Evolutionary conservation across 495 filamentous ascomycete species (phyloP), one percentile per base, ranked within the genome.

Genomic region (Penicillium silybi): DNA sequence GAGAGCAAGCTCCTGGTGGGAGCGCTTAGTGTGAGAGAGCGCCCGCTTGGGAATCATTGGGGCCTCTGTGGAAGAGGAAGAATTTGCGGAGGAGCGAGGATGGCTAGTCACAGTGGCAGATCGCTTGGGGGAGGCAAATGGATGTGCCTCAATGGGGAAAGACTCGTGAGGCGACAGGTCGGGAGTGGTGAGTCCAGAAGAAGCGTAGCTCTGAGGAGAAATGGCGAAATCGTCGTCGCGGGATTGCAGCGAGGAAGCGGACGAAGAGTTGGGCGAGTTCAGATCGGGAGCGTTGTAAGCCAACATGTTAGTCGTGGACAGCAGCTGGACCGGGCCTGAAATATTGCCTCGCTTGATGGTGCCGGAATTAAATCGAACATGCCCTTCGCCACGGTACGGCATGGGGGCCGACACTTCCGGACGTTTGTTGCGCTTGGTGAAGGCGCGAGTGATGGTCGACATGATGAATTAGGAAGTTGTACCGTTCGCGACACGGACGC

Each of bases 221-320:
- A 77, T 70, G 17, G 81, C 77, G 46, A 71, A 67, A 49, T 89
- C 86, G 4, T 87, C 85, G 54, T 84, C 79, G 32, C 70, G 72
- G 20, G 82, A 84, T 27, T 66, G 68, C 46, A 79, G 64, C 6
- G 76, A 81, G 20, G 79, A 75, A 8, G 79, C 73, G 0, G 86
- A 84, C 1, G 81, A 77, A 0, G 79, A 71, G 23, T 75, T 68
- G 52, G 75, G 75, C 48, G 77, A 80, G 57, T 73, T 79, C 56
- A 90, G 79, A 64, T 90, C 85, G 22, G 93, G 95, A 10, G 93
- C 91, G 61, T 92, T 91, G 78, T 93, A 96, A 16, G 89, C 87
- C 16, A 96, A 85, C 84, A 92, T 89, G 67, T 97, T 98, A 51
- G 95, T 97, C 4, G 95, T 96, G 17, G 92, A 95, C 23, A 96